Percentiles rank a stretch among this genome's conserved stretches.
Evolutionary conservation across 2,329 filamentous ascomycete genomes (phyloP).

Genomic region (Diaporthe nobilis): DNA sequence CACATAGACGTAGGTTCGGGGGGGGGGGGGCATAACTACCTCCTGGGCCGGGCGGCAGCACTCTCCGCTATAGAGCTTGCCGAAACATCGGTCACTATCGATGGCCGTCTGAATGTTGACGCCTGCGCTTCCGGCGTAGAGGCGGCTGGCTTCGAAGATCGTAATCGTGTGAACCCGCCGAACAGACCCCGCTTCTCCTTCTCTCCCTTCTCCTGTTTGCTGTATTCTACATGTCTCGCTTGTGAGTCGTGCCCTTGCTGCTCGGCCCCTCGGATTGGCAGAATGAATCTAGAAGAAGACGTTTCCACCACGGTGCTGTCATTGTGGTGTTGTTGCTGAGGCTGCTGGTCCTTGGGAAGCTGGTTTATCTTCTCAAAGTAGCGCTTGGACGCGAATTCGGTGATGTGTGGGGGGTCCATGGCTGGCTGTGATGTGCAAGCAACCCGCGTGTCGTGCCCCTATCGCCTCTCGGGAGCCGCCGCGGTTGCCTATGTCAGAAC

Average conservation of each 20-base stretch:
- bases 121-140: constrained; percentile 32
- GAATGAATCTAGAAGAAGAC: constrained; percentile 49
- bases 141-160: constrained; percentile 34
- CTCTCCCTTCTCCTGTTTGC: constrained; percentile 46
- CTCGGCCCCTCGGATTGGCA: constrained; percentile 48
- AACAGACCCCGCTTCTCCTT: constrained; percentile 39
- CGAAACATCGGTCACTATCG: constrained; percentile 33
- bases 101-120: constrained; percentile 35
- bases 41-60: constrained; percentile 48
- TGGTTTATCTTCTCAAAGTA: constrained; percentile 75
- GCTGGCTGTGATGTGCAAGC: constrained; percentile 43
- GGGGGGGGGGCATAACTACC: constrained; percentile 45
- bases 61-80: constrained; percentile 42
- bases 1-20: neutral
- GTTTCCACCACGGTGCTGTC: constrained; percentile 46
- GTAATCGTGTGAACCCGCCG: constrained; percentile 30
- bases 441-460: constrained; percentile 36
- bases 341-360: constrained; percentile 63
- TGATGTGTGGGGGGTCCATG: constrained; percentile 75
- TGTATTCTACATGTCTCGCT: constrained; percentile 45
- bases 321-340: constrained; percentile 52
- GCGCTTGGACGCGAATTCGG: constrained; percentile 76
- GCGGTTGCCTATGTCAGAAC: constrained; percentile 38
- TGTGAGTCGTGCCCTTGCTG: constrained; percentile 42
- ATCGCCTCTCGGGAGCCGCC: constrained; percentile 40